Evolutionary conservation across 208 protist species (phyloP), one percentile per base, ranked within the genome.

Genomic region (Trypanosomatidae sp.): DNA sequence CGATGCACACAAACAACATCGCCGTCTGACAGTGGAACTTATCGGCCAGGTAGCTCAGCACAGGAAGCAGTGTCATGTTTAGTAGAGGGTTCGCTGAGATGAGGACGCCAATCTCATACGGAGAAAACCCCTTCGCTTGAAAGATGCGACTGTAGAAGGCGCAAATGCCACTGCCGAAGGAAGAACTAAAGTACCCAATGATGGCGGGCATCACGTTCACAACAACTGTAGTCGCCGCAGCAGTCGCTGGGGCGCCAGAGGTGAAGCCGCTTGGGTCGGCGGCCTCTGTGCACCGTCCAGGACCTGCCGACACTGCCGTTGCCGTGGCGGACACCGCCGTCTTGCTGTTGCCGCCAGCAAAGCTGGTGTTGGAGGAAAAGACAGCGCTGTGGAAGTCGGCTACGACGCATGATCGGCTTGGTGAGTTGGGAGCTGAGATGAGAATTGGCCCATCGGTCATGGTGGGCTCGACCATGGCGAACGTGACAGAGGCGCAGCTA

Each of bases 41-140:
- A 69, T 91, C 84, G 6, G 82, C 84, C 2, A 88, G 52, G 66
- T 82, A 90, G 33, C 73, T 82, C 39, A 93, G 49, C n/a, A 69
- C 28, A 4, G 88, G 86, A 1, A 90, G 74, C 41, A 89, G 60
- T 8, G 82, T 62, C 53, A 90, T 70, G 53, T 52, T 79, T 39
- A 74, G 53, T 4, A 90, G 36, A 5, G 85, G 88, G 7, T 64
- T 79, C 8, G 59, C 56, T 2, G 74, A 65, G 6, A 85, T 44
- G 13, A 92, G 69, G 1, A 85, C 46, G 22, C 85, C 88, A 19
- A 92, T 73, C 30, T 74, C 9, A n/a, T 47, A 46, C 1, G 80
- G 39, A 10, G 73, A 66, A 44, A 91, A 84, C 47, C 81, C 77
- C 22, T 82, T 81, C 17, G 62, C 82, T 2, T 64, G 59, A 43